These are phyloP conservation scores for Claviceps sp. DNA, from an alignment of 2,329 filamentous ascomycete species.

Conservation along the genomic window DNA sequence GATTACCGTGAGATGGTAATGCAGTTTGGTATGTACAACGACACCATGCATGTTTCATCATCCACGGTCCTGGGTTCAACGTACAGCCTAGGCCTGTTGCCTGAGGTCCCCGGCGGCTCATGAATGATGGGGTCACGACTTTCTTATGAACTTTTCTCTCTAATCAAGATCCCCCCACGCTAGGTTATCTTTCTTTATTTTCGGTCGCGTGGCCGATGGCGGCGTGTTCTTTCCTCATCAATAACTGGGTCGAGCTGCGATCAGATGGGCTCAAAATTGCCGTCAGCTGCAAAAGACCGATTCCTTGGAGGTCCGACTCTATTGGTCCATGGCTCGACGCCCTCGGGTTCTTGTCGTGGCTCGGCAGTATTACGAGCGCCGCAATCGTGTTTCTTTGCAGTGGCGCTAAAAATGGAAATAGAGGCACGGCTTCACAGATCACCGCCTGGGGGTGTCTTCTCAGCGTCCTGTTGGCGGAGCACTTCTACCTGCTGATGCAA, in stretches of 20 bases:
- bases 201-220: conserved; percentile 93
- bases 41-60: neutral
- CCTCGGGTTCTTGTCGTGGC: conserved; percentile 82
- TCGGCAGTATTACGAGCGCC: conserved; percentile 76
- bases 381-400: conserved; percentile 86
- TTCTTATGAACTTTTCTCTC: neutral
- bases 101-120: too few species aligned
- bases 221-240: conserved; percentile 74
- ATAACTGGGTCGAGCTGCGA: conserved; percentile 92
- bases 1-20: conserved; percentile 93
- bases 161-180: conserved; percentile 17
- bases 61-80: too few species aligned
- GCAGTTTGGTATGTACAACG: conserved; percentile 44
- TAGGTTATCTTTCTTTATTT: conserved; percentile 81
- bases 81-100: too few species aligned
- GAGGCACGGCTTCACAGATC: conserved; percentile 56
- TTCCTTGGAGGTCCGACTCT: conserved; percentile 79
- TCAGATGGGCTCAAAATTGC: conserved; percentile 93
- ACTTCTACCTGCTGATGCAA: conserved; percentile 72
- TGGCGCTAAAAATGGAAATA: conserved; percentile 49
- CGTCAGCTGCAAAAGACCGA: conserved; percentile 74
- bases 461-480: conserved; percentile 74
- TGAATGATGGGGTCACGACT: too few species aligned
- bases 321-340: conserved; percentile 88
- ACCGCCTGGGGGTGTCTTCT: conserved; percentile 70